Base-by-base conservation (phyloP, 78 protist genomes). In the Paulinella micropora region DNA sequence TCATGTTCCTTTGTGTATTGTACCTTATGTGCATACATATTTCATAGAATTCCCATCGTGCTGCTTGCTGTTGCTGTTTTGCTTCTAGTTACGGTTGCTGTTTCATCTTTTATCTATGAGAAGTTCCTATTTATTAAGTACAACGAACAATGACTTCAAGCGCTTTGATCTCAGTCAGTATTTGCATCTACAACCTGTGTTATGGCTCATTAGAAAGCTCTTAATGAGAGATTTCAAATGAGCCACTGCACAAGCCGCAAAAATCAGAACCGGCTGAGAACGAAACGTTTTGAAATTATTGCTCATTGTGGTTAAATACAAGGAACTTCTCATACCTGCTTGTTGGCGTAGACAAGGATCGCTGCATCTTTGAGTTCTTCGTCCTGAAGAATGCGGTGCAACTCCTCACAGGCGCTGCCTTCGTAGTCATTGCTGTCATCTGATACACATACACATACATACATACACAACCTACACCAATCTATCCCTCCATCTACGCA, bases 291-390 rank as follows among this genome's bases (percentile, higher is more conserved):
- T n/a, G n/a, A n/a, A n/a, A n/a, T n/a, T n/a, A n/a, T n/a, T n/a
- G n/a, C n/a, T n/a, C n/a, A n/a, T n/a, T n/a, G n/a, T n/a, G n/a
- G n/a, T n/a, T n/a, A n/a, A n/a, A n/a, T n/a, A n/a, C n/a, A n/a
- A n/a, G n/a, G n/a, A n/a, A n/a, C n/a, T n/a, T n/a, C n/a, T n/a
- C n/a, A n/a, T n/a, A n/a, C n/a, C n/a, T 94, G 98, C 92, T 96
- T 96, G 93, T 96, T 96, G 82, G 98, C 98, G 32, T 94, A 94
- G 41, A 96, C 93, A 1, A 96, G 94, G 2, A 96, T 86, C 4
- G 81, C 90, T 0, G 95, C 95, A n/a, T 95, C 96, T 4, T 93
- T 86, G 26, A 95, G 92, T 83, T 94, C 96, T 41, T 95, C 96
- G 90, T 95, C 97, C 82, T 51, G 87, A 38, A 95, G 88, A 94